Conservation (phyloP, 257 asterid genomes). For the Coffea canephora region DNA sequence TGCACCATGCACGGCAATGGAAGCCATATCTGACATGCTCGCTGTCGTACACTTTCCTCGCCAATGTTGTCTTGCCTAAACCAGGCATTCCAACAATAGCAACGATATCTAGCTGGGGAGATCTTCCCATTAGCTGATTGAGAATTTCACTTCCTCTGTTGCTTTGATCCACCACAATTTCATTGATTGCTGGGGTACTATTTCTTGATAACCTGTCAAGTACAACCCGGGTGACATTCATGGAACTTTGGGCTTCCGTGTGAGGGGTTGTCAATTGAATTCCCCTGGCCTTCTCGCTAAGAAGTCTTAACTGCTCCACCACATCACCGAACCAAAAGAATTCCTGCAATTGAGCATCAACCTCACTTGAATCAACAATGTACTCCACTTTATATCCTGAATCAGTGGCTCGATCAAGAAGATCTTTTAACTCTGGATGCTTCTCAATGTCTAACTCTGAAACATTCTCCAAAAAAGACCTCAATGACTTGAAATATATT, state of each 20-base stretch:
- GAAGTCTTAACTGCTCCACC: background rate
- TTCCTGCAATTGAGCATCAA: background rate
- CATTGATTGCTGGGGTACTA: background rate
- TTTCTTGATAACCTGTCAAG: too few relatives aligned
- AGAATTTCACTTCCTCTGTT: too few relatives aligned
- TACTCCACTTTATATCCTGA: background rate
- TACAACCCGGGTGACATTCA: background rate
- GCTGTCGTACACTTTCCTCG: background rate
- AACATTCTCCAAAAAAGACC: background rate
- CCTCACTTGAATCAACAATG: too few relatives aligned
- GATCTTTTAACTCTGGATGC: background rate
- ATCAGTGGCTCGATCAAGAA: background rate
- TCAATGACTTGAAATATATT: background rate
- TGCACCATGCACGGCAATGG: background rate
- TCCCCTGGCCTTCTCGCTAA: background rate
- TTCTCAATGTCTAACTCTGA: background rate
- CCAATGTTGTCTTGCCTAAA: background rate
- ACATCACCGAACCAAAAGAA: background rate
- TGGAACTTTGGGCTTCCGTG: too few relatives aligned
- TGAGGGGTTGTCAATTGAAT: too few relatives aligned
- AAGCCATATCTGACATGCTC: background rate
- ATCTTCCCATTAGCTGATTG: too few relatives aligned
- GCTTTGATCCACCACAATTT: background rate
- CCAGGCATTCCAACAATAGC: too few relatives aligned
- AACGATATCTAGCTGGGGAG: too few relatives aligned